A percentile compares a stretch with the other conserved stretches of the same genome.
phyloP scores from a whole-genome alignment of 305 asterid genomes.

The Fraxinus xanthoxyloides region DNA sequence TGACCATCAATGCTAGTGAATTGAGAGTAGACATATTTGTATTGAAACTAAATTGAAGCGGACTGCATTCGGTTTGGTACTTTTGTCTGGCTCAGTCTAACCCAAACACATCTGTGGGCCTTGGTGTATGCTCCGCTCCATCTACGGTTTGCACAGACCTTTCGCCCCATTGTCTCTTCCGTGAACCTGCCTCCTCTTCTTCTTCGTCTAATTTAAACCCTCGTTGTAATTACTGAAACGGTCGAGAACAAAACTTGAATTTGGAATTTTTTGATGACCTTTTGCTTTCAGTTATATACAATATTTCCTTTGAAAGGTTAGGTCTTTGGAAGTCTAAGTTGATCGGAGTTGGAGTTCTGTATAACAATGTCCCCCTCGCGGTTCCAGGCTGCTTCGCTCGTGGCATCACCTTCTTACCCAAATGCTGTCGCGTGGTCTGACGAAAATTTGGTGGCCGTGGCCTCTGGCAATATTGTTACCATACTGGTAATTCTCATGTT shows the following conservation, averaged over 20 bases:
- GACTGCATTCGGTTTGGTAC: no score
- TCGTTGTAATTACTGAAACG: background rate
- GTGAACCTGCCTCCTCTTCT: background rate
- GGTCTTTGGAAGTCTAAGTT: background rate
- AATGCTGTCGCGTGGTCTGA: conserved; percentile 85
- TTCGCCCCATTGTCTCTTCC: no score
- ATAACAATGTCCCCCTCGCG: conserved; percentile 26
- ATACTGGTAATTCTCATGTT: conserved; percentile 51
- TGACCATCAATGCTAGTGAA: no score
- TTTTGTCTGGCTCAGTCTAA: no score
- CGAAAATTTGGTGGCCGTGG: conserved; percentile 84
- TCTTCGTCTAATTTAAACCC: background rate
- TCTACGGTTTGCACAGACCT: no score
- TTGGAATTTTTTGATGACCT: background rate
- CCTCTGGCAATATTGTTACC: conserved; percentile 56
- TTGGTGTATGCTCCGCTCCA: no score
- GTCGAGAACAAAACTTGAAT: background rate
- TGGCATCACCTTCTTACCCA: conserved; percentile 61
- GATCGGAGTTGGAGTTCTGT: background rate
- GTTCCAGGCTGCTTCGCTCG: conserved; percentile 60
- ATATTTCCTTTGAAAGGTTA: no score
- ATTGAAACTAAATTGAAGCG: no score
- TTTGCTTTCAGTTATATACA: background rate
- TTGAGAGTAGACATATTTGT: no score
- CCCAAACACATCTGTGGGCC: no score